Evolutionary conservation across 2,329 filamentous ascomycete genomes (phyloP).

Genomic region (Neurospora sp.): DNA sequence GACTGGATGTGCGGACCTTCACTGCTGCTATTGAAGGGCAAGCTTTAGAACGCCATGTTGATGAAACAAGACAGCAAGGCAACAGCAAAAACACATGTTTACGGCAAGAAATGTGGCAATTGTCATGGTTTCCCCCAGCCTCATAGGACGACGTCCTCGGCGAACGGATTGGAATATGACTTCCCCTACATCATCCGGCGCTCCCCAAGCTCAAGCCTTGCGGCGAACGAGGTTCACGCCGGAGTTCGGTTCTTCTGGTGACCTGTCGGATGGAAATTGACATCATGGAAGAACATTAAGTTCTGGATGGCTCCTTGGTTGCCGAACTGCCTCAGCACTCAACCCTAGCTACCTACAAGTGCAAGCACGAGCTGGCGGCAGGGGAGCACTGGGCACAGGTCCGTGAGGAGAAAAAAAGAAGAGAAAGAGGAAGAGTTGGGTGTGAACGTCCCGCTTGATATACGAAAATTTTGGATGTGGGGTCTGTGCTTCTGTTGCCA

Average conservation of each 20-base stretch:
- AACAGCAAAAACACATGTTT: neutral
- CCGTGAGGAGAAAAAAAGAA: conserved; percentile 41
- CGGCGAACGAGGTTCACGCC: conserved; percentile 55
- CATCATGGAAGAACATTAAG: conserved; percentile 50
- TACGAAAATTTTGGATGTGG: conserved; percentile 22
- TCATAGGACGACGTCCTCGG: conserved; percentile 85
- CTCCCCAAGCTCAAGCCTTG: conserved; percentile 59
- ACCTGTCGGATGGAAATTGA: conserved; percentile 94
- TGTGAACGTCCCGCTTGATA: conserved; percentile 10
- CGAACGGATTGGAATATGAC: conserved; percentile 87
- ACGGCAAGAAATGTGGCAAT: conserved; percentile 46
- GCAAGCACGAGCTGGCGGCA: conserved; percentile 29
- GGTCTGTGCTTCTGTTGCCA: conserved; percentile 3
- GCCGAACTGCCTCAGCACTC: conserved; percentile 81
- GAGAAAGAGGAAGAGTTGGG: conserved; percentile 17
- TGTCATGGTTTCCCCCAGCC: conserved; percentile 83
- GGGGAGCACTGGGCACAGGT: conserved; percentile 82
- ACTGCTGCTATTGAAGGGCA: neutral
- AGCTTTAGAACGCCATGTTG: neutral
- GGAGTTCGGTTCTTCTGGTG: conserved; percentile 62
- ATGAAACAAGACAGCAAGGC: neutral
- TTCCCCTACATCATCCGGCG: conserved; percentile 42
- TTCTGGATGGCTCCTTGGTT: conserved; percentile 64
- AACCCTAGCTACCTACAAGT: conserved; percentile 46
- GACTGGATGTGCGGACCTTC: neutral